Conservation (phyloP, 129 eudicot species). For the Kitagawia praeruptora region DNA sequence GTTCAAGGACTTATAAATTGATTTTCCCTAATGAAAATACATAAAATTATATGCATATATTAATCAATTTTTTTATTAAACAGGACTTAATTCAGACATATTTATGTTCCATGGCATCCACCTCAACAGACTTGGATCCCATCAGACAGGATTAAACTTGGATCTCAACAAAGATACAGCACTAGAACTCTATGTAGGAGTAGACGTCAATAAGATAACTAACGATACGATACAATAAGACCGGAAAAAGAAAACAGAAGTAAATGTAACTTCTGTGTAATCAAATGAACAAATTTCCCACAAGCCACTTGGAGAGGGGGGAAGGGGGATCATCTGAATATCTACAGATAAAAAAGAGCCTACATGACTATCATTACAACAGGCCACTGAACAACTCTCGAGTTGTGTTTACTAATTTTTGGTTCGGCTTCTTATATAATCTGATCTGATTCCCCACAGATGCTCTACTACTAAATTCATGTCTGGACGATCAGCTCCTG, state of each 20-base stretch:
- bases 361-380: neutral
- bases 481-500: slow-evolving; percentile 74
- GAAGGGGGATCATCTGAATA: neutral
- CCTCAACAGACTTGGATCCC: neutral
- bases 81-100: neutral
- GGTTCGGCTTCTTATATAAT: slow-evolving; percentile 35
- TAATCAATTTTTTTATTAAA: neutral
- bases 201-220: neutral
- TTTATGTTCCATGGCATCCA: neutral
- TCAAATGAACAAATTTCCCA: neutral
- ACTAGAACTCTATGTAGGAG: too few species aligned
- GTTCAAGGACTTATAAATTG: too few species aligned
- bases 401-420: neutral
- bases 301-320: neutral
- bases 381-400: neutral
- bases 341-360: neutral
- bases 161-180: neutral
- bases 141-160: neutral
- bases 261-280: neutral
- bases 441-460: slow-evolving; percentile 76
- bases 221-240: neutral
- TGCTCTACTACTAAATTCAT: slow-evolving; percentile 81
- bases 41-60: neutral
- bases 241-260: neutral
- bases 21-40: too few species aligned